Evolutionary conservation across 2,329 filamentous ascomycete genomes (phyloP).

Genomic region (Fusarium beomiforme): DNA sequence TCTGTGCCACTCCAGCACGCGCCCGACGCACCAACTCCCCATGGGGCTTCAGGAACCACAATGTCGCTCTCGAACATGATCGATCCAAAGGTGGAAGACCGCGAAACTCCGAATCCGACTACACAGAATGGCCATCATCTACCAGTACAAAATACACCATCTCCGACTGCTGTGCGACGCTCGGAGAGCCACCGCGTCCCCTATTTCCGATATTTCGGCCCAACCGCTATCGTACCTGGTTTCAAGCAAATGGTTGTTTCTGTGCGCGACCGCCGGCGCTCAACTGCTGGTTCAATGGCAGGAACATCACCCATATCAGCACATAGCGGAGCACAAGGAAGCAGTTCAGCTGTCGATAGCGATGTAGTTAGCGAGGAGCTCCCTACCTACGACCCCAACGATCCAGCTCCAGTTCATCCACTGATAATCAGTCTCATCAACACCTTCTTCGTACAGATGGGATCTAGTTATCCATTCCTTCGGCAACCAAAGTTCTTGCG

Average conservation of each 20-base stretch:
- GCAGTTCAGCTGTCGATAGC: slow-evolving; percentile 56
- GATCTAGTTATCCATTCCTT: slow-evolving; percentile 87
- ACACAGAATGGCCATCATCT: slow-evolving; percentile 12
- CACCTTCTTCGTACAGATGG: slow-evolving; percentile 83
- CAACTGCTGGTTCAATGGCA: slow-evolving; percentile 66
- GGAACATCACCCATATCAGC: slow-evolving; percentile 60
- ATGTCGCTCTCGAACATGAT: slow-evolving; percentile 20
- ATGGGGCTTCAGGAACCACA: neutral
- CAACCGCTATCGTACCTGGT: slow-evolving; percentile 89
- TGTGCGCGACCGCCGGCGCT: slow-evolving; percentile 72
- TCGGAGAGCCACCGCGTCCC: slow-evolving; percentile 74
- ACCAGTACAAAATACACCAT: slow-evolving; percentile 46
- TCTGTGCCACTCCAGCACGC: slow-evolving; percentile 14
- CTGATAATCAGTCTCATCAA: slow-evolving; percentile 81
- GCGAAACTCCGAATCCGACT: slow-evolving; percentile 3
- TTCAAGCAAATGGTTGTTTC: slow-evolving; percentile 93
- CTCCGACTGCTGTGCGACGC: slow-evolving; percentile 58
- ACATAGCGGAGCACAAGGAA: slow-evolving; percentile 46
- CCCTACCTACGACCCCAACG: slow-evolving; percentile 81
- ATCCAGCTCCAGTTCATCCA: slow-evolving; percentile 75
- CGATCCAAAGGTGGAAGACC: slow-evolving; percentile 17
- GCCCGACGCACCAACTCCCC: slow-evolving; percentile 21
- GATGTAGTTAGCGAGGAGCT: slow-evolving; percentile 62
- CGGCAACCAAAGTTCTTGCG: slow-evolving; percentile 76
- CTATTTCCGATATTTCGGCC: slow-evolving; percentile 91